phyloP scores from a whole-genome alignment of 768 basidiomycete genomes.

The Cubamyces sp. region DNA sequence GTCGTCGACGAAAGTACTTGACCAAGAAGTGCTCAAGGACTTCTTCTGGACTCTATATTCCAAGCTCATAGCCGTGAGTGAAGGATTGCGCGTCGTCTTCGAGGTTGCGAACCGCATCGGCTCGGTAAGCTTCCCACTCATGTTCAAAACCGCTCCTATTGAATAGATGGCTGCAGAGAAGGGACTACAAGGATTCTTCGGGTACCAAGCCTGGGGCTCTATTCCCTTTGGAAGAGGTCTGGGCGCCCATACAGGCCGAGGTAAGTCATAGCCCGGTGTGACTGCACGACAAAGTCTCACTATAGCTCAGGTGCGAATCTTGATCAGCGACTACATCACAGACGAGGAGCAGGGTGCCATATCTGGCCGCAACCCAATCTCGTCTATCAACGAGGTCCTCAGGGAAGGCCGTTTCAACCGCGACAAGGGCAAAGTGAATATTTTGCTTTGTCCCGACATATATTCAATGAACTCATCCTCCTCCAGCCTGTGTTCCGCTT shows the following conservation, averaged over 20 bases:
- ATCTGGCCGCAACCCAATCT: slow-evolving; percentile 84
- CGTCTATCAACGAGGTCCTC: slow-evolving; percentile 92
- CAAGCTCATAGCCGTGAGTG: slow-evolving; percentile 91
- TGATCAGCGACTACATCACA: slow-evolving; percentile 89
- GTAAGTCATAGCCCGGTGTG: slow-evolving; percentile 44
- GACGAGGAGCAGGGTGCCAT: slow-evolving; percentile 84
- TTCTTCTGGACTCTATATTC: slow-evolving; percentile 98
- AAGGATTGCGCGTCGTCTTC: slow-evolving; percentile 86
- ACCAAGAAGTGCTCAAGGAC: slow-evolving; percentile 87
- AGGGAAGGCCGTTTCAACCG: slow-evolving; percentile 79
- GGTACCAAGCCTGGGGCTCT: slow-evolving; percentile 75
- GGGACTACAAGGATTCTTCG: slow-evolving; percentile 89
- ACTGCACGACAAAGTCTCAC: background rate
- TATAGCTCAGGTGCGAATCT: slow-evolving; percentile 66
- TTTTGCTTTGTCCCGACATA: background rate
- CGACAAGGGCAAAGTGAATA: slow-evolving; percentile 75
- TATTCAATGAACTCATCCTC: background rate
- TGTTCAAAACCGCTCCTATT: background rate
- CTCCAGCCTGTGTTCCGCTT: slow-evolving; percentile 86
- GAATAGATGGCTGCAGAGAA: slow-evolving; percentile 53
- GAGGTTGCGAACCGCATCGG: slow-evolving; percentile 92
- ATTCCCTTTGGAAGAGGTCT: slow-evolving; percentile 86
- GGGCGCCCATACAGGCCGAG: slow-evolving; percentile 88
- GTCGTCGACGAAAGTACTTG: slow-evolving; percentile 67
- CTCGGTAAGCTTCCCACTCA: slow-evolving; percentile 57